These are phyloP conservation scores for Solanum pimpinellifolium DNA, from an alignment of 257 asterid species.

Conservation along the genomic window DNA sequence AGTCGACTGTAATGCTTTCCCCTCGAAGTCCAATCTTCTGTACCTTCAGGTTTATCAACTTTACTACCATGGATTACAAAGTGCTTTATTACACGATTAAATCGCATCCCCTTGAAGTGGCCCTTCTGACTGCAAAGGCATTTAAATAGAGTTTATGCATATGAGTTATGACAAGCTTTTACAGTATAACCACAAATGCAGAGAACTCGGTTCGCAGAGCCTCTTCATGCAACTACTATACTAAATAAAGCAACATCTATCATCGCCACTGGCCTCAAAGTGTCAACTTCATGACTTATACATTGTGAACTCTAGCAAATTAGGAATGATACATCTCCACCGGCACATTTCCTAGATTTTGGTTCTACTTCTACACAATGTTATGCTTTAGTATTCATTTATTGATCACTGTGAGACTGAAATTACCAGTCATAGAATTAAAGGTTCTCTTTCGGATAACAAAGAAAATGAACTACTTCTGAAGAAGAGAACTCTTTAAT, in stretches of 20 bases:
- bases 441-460: neutral
- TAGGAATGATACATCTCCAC: neutral
- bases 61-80: constrained; percentile 89
- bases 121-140: constrained; percentile 55
- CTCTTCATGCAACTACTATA: neutral
- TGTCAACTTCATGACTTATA: neutral
- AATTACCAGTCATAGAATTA: neutral
- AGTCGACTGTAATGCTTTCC: constrained; percentile 85
- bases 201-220: neutral
- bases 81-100: constrained; percentile 81
- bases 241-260: neutral
- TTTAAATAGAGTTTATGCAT: neutral
- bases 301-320: neutral
- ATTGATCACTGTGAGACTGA: neutral
- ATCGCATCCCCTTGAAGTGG: constrained; percentile 76
- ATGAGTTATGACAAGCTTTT: neutral
- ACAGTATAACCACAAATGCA: neutral
- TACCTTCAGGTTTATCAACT: constrained; percentile 46
- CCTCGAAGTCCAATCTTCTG: constrained; percentile 84
- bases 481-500: neutral
- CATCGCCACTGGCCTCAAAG: neutral
- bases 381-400: neutral
- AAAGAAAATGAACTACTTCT: neutral
- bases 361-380: neutral
- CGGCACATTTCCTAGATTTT: neutral